Evolutionary conservation across 495 filamentous ascomycete genomes (phyloP), one percentile per base, ranked within the genome.

Genomic region (Hypoxylon crocopeplum): DNA sequence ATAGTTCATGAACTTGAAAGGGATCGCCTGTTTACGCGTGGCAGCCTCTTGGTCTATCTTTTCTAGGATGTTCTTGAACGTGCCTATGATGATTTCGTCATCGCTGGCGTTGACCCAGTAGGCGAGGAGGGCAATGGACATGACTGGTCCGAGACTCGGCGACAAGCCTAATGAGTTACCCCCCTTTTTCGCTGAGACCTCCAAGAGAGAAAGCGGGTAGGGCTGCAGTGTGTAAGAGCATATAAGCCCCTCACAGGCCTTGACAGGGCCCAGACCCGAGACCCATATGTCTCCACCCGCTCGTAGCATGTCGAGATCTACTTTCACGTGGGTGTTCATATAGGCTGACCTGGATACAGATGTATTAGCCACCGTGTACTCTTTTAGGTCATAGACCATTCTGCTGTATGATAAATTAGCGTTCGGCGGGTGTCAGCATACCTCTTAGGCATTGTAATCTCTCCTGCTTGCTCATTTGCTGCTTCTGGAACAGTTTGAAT

Each of bases 1-100:
- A 56, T 84, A 74, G 58, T 79, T 80, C 42, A 74, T n/a, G 54
- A 72, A 77, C 13, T 56, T 49, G 39, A 49, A 80, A 1, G 38
- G 54, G 21, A 67, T 10, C 6, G n/a, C 25, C 12, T 57, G 38
- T 5, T 66, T 73, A 36, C 59, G 48, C 7, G 60, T 48, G 6
- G 6, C 17, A 7, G 66, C 66, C 3, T 59, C 42, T 10, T 25
- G 0, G 19, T 52, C 22, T 19, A 69, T 69, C 13, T 44, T 22
- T 3, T 53, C 46, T 6, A 65, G 38, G 17, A 37, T 41, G 5
- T 19, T 24, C 16, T 33, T 52, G 24, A 59, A 36, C 10, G 48
- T 41, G 2, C 11, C 11, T 4, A 59, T 7, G 30, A 69, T 47
- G 12, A n/a, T 39, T 6, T 52, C 54, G 15, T 69, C 66, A 37